Evolutionary conservation across 2,329 filamentous ascomycete species (phyloP).

Genomic region (Acrocalymma vagum): DNA sequence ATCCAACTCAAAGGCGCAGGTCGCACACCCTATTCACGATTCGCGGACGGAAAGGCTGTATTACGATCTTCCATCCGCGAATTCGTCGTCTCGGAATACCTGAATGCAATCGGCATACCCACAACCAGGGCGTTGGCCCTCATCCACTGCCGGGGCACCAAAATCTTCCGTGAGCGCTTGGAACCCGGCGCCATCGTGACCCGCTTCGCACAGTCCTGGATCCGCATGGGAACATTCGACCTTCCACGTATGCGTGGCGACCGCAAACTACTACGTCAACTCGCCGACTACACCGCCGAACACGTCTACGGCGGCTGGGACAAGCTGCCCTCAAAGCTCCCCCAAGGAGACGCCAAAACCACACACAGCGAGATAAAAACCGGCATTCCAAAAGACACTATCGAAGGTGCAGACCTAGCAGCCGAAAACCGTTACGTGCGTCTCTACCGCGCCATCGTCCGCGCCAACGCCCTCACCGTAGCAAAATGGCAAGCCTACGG

Average conservation of each 20-base stretch:
- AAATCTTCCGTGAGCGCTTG: slow-evolving; percentile 78
- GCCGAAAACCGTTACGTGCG: slow-evolving; percentile 88
- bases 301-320: slow-evolving; percentile 91
- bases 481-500: slow-evolving; percentile 97
- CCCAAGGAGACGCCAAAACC: slow-evolving; percentile 59
- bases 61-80: slow-evolving; percentile 92
- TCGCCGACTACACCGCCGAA: slow-evolving; percentile 86
- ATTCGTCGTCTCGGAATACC: slow-evolving; percentile 88
- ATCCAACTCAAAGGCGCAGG: slow-evolving; percentile 95
- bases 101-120: slow-evolving; percentile 86
- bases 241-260: slow-evolving; percentile 86
- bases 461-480: slow-evolving; percentile 86
- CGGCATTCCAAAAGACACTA: slow-evolving; percentile 63
- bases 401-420: slow-evolving; percentile 72
- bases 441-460: slow-evolving; percentile 85
- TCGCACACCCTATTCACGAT: slow-evolving; percentile 91
- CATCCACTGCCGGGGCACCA: slow-evolving; percentile 63
- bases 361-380: slow-evolving; percentile 49
- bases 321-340: slow-evolving; percentile 70
- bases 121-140: slow-evolving; percentile 87
- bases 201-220: slow-evolving; percentile 89
- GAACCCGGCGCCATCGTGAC: slow-evolving; percentile 94
- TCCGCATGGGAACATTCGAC: slow-evolving; percentile 95
- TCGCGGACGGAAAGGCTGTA: slow-evolving; percentile 95
- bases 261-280: slow-evolving; percentile 72